phyloP scores from a whole-genome alignment of 352 stramenopile genomes.

The Pythium chondricola region DNA sequence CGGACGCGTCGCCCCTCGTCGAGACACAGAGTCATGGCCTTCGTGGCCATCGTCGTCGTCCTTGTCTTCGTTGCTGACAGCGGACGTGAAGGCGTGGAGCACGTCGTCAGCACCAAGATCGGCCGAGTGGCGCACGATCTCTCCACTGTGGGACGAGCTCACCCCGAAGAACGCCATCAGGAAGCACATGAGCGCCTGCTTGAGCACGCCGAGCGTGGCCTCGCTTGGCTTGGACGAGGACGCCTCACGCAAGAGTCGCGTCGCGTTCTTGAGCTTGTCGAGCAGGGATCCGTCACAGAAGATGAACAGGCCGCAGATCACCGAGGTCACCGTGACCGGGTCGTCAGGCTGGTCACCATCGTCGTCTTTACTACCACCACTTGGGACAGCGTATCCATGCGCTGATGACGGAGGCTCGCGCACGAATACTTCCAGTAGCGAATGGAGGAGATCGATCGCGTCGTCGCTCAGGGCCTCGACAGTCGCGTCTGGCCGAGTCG shows the following conservation, averaged over 20 bases:
- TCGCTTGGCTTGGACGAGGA: conserved; percentile 26
- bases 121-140: conserved; percentile 65
- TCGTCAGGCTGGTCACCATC: conserved; percentile 49
- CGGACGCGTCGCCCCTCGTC: too few relatives aligned
- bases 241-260: conserved; percentile 17
- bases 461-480: conserved; percentile 36
- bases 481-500: not conserved
- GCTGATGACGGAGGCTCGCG: conserved; percentile 32
- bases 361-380: conserved; percentile 18
- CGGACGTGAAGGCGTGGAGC: conserved; percentile 38
- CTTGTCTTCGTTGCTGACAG: conserved; percentile 14
- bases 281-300: conserved; percentile 56
- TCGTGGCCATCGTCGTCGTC: too few relatives aligned
- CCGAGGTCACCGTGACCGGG: conserved; percentile 38
- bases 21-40: too few relatives aligned
- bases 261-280: conserved; percentile 22
- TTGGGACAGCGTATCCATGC: conserved; percentile 6
- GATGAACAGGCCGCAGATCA: conserved; percentile 60
- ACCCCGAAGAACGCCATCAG: conserved; percentile 83
- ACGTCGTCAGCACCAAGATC: conserved; percentile 66
- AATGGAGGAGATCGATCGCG: conserved; percentile 50
- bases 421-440: conserved; percentile 60
- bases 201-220: conserved; percentile 55
- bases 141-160: conserved; percentile 65
- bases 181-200: conserved; percentile 61